A percentile compares a stretch with the other conserved stretches of the same genome.
These are phyloP conservation scores for Buddleja alternifolia DNA, from an alignment of 257 asterid species.

Conservation along the genomic window DNA sequence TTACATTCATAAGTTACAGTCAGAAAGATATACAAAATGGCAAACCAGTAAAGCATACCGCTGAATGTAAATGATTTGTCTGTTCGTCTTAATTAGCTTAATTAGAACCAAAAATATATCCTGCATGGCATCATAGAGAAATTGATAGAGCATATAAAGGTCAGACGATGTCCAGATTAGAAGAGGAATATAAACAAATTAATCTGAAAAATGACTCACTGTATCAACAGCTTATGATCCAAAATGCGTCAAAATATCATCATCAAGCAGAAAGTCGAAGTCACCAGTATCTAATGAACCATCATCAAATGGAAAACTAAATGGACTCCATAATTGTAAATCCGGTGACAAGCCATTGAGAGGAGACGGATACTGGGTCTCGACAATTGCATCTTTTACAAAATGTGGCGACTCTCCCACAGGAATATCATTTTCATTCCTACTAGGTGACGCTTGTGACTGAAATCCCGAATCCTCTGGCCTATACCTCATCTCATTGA, in stretches of 20 bases:
- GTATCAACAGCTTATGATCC: too few species aligned
- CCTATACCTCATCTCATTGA: too few species aligned
- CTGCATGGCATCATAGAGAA: slow-evolving; percentile 8
- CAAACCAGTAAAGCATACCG: too few species aligned
- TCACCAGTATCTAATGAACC: slow-evolving; percentile 12
- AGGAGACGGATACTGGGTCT: slow-evolving; percentile 29
- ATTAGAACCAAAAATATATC: too few species aligned
- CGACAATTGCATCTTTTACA: slow-evolving; percentile 24
- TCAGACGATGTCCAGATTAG: neutral
- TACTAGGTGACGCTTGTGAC: neutral
- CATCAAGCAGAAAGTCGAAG: slow-evolving; percentile 10
- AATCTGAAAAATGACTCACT: too few species aligned
- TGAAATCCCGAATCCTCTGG: slow-evolving; percentile 23
- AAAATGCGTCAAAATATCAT: neutral
- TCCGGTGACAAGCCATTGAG: slow-evolving; percentile 33
- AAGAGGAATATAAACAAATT: neutral
- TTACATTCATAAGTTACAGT: too few species aligned
- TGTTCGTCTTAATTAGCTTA: too few species aligned
- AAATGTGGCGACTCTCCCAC: slow-evolving; percentile 2
- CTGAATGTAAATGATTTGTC: too few species aligned
- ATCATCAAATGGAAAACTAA: slow-evolving; percentile 28
- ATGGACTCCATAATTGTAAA: slow-evolving; percentile 25
- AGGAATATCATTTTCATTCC: slow-evolving; percentile 4
- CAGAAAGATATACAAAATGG: too few species aligned
- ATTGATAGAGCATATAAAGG: neutral